Evolutionary conservation across 176 grass and related monocot genomes (phyloP), one percentile per base, ranked within the genome.

Genomic region (Secale cereale): DNA sequence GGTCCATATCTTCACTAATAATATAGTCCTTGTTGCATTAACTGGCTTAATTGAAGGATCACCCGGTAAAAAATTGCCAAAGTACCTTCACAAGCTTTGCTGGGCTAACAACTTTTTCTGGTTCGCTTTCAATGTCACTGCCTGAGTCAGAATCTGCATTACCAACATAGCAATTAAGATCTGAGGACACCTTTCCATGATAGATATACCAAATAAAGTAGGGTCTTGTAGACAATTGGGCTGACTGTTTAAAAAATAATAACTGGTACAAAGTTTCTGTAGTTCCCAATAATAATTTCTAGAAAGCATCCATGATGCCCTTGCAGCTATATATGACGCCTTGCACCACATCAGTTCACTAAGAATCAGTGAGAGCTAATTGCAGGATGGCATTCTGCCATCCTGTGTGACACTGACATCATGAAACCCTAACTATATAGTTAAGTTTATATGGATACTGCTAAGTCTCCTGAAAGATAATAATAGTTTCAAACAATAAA

Each of bases 81-180:
- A 78, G 48, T 90, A 94, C 95, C 93, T 95, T 94, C 1, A 5
- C 46, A 64, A 48, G 79, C 79, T 91, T 91, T 91, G 82, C 65
- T 63, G 89, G 91, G 79, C 84, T 87, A 83, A 43, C 87, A 89
- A 74, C 74, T 65, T 86, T 90, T 43, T 90, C 85, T 45, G 89
- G 79, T 63, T 92, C 93, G 0, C 89, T 94, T 89, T 85, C 93
- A 87, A 74, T 87, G 62, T 92, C 91, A 86, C 89, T 89, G 77
- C 91, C 90, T 31, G 96, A 92, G 32, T 93, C 96, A 79, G 93
- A 98, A 94, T 95, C 93, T 95, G 89, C 77, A 92, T 60, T 83
- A 77, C 59, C 50, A 76, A 83, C 7, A 86, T 40, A 88, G 60
- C 22, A 66, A 85, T 52, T 65, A 52, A 6, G 36, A 89, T 50